Percentiles rank a stretch among this genome's conserved stretches.
Evolutionary conservation across 2,329 filamentous ascomycete species (phyloP).

Genomic region (Huntiella bhutanensis): DNA sequence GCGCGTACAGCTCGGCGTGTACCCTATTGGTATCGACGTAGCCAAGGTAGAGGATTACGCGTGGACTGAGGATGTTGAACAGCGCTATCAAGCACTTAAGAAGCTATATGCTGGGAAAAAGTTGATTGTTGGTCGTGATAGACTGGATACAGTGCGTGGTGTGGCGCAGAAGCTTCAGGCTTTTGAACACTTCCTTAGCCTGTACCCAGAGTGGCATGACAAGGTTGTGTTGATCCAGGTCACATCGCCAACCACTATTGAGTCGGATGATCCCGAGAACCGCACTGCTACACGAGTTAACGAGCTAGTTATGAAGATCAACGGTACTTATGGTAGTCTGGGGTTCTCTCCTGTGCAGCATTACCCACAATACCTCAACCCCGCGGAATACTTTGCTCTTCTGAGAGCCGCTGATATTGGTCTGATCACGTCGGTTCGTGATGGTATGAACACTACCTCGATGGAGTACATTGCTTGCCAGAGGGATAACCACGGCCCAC

Average conservation of each 20-base stretch:
- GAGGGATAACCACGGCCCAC: constrained; percentile 63
- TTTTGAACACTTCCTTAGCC: constrained; percentile 78
- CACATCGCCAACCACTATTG: constrained; percentile 67
- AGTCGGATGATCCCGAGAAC: constrained; percentile 58
- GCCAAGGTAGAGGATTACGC: constrained; percentile 56
- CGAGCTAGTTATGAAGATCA: constrained; percentile 78
- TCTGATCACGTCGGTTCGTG: constrained; percentile 83
- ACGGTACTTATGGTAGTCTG: constrained; percentile 72
- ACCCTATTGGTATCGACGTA: constrained; percentile 90
- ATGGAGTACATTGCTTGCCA: constrained; percentile 90
- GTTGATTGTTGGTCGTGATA: constrained; percentile 84
- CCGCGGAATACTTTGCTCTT: constrained; percentile 88
- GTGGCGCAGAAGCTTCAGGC: constrained; percentile 93
- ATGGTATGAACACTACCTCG: constrained; percentile 96
- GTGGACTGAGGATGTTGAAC: constrained; percentile 49
- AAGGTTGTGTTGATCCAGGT: constrained; percentile 90
- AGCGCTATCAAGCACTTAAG: constrained; percentile 54
- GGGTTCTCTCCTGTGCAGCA: constrained; percentile 84
- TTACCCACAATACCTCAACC: constrained; percentile 79
- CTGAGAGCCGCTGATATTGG: constrained; percentile 78
- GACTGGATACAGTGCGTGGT: constrained; percentile 80
- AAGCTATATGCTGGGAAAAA: constrained; percentile 75
- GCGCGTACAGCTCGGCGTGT: constrained; percentile 78
- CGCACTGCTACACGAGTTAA: constrained; percentile 80
- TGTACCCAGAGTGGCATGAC: constrained; percentile 79